Conservation (phyloP, 768 basidiomycete species). For the Termitomyces sp. region DNA sequence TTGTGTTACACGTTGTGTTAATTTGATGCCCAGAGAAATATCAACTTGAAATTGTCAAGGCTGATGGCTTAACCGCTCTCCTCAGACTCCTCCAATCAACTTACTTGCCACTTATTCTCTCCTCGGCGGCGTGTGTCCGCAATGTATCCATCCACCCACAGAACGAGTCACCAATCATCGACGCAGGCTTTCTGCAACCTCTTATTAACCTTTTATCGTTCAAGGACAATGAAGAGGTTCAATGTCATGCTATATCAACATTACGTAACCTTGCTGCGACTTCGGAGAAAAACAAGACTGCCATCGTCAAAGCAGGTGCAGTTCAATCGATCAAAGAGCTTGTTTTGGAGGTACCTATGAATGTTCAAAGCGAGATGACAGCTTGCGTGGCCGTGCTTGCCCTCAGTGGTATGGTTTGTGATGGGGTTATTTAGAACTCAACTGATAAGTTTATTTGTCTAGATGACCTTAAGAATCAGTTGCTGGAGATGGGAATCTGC, state of each 20-base stretch:
- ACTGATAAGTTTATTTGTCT: slow-evolving; percentile 7
- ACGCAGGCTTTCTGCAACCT: slow-evolving; percentile 94
- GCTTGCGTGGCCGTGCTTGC: slow-evolving; percentile 97
- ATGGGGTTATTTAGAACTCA: neutral
- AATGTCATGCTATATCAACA: slow-evolving; percentile 98
- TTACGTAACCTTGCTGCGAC: slow-evolving; percentile 94
- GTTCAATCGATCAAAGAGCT: slow-evolving; percentile 96
- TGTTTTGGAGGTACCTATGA: slow-evolving; percentile 90
- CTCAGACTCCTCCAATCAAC: slow-evolving; percentile 94
- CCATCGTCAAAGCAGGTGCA: slow-evolving; percentile 96
- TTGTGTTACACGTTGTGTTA: neutral
- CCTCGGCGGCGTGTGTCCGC: slow-evolving; percentile 96
- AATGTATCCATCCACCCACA: slow-evolving; percentile 98
- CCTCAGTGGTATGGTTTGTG: slow-evolving; percentile 69
- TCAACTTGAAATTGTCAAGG: slow-evolving; percentile 96
- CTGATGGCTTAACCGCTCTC: slow-evolving; percentile 86
- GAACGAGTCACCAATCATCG: slow-evolving; percentile 99
- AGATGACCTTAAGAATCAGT: slow-evolving; percentile 96
- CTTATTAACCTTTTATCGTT: slow-evolving; percentile 94
- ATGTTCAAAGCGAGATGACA: slow-evolving; percentile 99
- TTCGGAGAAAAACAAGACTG: slow-evolving; percentile 96
- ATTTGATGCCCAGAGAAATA: slow-evolving; percentile 73
- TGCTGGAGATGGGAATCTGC: slow-evolving; percentile 97
- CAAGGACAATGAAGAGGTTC: slow-evolving; percentile 99
- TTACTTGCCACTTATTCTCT: slow-evolving; percentile 95